phyloP scores from a whole-genome alignment of 129 eudicot species.

The Flaveria trinervia region DNA sequence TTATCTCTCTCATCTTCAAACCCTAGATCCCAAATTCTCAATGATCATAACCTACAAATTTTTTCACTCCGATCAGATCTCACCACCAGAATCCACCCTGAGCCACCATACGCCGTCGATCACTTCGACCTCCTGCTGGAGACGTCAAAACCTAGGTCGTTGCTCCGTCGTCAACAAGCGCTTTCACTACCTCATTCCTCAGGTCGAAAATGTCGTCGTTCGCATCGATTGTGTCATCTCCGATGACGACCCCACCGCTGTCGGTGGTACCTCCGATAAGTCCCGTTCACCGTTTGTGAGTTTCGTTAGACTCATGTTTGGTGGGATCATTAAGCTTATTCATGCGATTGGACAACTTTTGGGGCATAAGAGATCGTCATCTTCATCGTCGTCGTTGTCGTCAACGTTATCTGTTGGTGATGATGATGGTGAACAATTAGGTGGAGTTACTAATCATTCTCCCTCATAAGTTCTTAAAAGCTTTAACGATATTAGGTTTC shows the following conservation, averaged over 20 bases:
- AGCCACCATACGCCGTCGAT: slow-evolving; percentile 42
- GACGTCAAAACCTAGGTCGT: slow-evolving; percentile 78
- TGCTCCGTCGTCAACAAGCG: slow-evolving; percentile 66
- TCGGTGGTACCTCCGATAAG: slow-evolving; percentile 34
- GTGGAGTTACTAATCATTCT: slow-evolving; percentile 68
- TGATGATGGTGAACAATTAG: slow-evolving; percentile 29
- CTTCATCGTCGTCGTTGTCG: no score
- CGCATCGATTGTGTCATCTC: slow-evolving; percentile 86
- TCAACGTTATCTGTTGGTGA: slow-evolving; percentile 19
- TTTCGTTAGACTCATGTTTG: slow-evolving; percentile 43
- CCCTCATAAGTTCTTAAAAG: slow-evolving; percentile 81
- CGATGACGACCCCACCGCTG: slow-evolving; percentile 53
- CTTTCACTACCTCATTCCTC: slow-evolving; percentile 67
- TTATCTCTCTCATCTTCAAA: not conserved
- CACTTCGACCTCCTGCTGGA: slow-evolving; percentile 75
- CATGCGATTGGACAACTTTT: slow-evolving; percentile 60
- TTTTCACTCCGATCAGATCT: slow-evolving; percentile 50
- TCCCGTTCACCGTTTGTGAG: slow-evolving; percentile 49
- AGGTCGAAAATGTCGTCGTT: no score
- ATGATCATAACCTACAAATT: slow-evolving; percentile 13
- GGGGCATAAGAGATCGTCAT: slow-evolving; percentile 32
- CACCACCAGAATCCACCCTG: slow-evolving; percentile 50
- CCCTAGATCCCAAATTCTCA: slow-evolving; percentile 15
- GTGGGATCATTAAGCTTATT: slow-evolving; percentile 59
- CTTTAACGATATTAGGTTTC: no score